Base-by-base conservation (phyloP, 371 early-diverging fungal species). In the Haplosporangium sp. region DNA sequence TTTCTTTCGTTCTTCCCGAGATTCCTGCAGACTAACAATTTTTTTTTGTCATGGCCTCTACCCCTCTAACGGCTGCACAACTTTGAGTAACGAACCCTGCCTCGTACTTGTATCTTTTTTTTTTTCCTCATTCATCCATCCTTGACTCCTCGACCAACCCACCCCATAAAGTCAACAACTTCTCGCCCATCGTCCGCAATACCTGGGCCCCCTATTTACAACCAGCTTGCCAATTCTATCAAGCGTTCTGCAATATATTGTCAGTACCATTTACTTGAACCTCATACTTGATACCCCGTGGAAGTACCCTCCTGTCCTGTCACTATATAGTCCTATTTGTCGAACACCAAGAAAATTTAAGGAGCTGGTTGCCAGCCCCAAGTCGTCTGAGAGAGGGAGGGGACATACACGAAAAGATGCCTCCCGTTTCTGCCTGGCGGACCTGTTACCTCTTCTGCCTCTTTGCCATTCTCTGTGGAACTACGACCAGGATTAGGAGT, bases 401-500 rank as follows among this genome's bases (percentile, higher is more conserved):
- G 29, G 29, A 29, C 29, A 29, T 4, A 4, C 13, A 29, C 29
- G 21, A 40, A 52, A n/a, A 18, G 16, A 67, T 67, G 64, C 63
- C 23, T 21, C 40, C 43, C n/a, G 37, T 67, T 62, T 58, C 67
- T 62, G 46, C n/a, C 51, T 37, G 43, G 64, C 21, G 43, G 37
- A 46, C 42, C 18, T 56, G 46, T 38, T 54, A 40, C 43, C 45
- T 74, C 50, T 52, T 50, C 60, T 64, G 59, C 23, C 51, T 69
- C n/a, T 23, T 72, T 16, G 42, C 67, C 64, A 56, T 67, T 29
- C 55, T 72, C 48, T 45, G 55, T 41, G 57, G 59, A 36, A 36
- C 59, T 16, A 54, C 60, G 16, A 52, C 51, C 41, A 54, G n/a
- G 8, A 16, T 41, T 4, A 29, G 29, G 29, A 29, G 29, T 29